Conservation (phyloP, 495 filamentous ascomycete species). For the Aspergillus biplanus region DNA sequence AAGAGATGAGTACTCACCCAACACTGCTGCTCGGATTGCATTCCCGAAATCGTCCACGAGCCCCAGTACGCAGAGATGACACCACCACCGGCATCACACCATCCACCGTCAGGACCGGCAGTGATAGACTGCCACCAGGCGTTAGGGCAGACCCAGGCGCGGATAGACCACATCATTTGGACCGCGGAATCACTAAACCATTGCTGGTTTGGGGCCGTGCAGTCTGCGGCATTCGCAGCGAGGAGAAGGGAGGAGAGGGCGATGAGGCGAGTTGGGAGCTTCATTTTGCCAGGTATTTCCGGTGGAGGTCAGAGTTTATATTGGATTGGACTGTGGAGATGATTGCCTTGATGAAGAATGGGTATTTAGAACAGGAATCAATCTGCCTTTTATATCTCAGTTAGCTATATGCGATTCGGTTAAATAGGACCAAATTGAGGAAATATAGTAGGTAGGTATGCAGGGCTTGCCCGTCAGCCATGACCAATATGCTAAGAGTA, state of each 20-base stretch:
- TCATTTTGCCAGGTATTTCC: conserved; percentile 4
- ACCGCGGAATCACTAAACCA: conserved; percentile 13
- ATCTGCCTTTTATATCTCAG: neutral
- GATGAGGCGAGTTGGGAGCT: neutral
- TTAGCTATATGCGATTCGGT: neutral
- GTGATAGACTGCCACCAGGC: conserved; percentile 16
- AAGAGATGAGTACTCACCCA: conserved; percentile 8
- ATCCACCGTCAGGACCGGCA: conserved; percentile 13
- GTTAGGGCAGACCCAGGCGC: conserved; percentile 18
- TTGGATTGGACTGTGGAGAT: neutral
- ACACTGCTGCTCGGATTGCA: conserved; percentile 18
- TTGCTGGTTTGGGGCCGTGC: conserved; percentile 17
- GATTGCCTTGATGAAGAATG: neutral
- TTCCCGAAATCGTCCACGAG: conserved; percentile 10
- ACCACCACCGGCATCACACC: conserved; percentile 20
- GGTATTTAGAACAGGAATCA: neutral
- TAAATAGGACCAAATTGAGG: neutral
- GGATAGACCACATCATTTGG: conserved; percentile 24
- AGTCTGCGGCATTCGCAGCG: conserved; percentile 12
- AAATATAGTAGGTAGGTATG: neutral
- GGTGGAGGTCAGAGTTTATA: neutral
- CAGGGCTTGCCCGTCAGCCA: neutral
- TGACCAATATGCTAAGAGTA: neutral
- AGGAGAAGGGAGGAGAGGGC: conserved; percentile 8
- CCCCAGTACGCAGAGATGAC: conserved; percentile 14